phyloP scores from a whole-genome alignment of 768 basidiomycete genomes.

The Piloderma croceum region DNA sequence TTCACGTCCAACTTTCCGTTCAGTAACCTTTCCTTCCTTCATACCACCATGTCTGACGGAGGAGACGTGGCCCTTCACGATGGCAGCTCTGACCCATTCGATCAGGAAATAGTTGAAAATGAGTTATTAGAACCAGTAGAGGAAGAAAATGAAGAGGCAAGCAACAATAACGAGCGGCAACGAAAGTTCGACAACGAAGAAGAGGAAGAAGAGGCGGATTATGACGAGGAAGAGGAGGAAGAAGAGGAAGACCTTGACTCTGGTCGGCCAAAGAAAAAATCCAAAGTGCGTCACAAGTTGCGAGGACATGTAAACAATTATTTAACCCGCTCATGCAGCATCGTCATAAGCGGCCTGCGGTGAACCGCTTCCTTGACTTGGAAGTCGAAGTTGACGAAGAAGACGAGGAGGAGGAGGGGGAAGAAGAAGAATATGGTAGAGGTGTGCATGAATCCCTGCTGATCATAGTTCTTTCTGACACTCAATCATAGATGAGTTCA shows the following conservation, averaged over 20 bases:
- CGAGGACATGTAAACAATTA: constrained; percentile 2
- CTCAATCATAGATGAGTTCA: constrained; percentile 79
- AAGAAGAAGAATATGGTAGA: constrained; percentile 63
- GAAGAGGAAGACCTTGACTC: constrained; percentile 51
- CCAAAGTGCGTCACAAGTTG: constrained; percentile 30
- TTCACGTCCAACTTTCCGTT: no score
- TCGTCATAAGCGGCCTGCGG: constrained; percentile 57
- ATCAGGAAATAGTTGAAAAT: background rate
- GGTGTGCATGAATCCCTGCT: constrained; percentile 1
- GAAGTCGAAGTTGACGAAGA: constrained; percentile 97
- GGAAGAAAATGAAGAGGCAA: constrained; percentile 28
- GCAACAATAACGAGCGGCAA: constrained; percentile 27
- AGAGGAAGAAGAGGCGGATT: constrained; percentile 32
- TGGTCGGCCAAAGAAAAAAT: constrained; percentile 57
- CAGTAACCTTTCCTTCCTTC: constrained; percentile 1
- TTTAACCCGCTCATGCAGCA: constrained; percentile 33
- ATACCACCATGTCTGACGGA: constrained; percentile 33
- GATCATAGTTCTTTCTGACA: constrained; percentile 10
- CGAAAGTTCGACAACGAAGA: constrained; percentile 35
- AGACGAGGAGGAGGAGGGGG: constrained; percentile 90
- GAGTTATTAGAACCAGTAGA: constrained; percentile 3
- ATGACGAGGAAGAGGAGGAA: constrained; percentile 43
- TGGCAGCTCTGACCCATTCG: background rate
- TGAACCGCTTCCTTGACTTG: constrained; percentile 88
- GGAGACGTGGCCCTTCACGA: background rate